Base-by-base conservation (phyloP, 2,329 filamentous ascomycete genomes). In the Lasiodiplodia gonubiensis region DNA sequence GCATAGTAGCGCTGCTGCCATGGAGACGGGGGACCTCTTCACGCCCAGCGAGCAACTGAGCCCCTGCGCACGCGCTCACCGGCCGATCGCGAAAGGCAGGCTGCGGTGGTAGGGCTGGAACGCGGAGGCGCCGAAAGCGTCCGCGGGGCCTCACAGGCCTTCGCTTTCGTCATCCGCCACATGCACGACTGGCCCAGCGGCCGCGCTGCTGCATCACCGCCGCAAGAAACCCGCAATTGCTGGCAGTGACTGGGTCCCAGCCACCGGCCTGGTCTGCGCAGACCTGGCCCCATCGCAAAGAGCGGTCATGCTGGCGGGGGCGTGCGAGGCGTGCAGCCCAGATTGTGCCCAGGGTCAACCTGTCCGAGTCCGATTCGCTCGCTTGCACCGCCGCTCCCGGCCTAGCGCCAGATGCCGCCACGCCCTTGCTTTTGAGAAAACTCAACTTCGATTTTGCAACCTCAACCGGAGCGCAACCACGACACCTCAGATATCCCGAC, bases 401-500 rank as follows among this genome's bases (percentile, higher is more conserved):
- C 11, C 57, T 67, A 67, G 66, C 37, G 23, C 25, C 23, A 16
- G 16, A 23, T 21, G n/a, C 18, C n/a, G 42, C 7, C 14, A 18
- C 42, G 42, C 42, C 27, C 55, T 39, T 25, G 46, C 21, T 12
- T 27, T 70, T 68, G 52, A 69, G 69, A 68, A 68, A 68, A 69
- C 59, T 51, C 39, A 11, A 16, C 27, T 4, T 46, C 59, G 27
- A 42, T 37, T 35, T 61, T 61, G 42, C 59, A 61, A 35, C 59
- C 53, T 69, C 69, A 71, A 74, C 75, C 76, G 75, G 74, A 77
- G 73, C 74, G 73, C 73, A 76, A 74, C 75, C 75, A 77, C 69
- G 59, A 68, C 35, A 27, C 72, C 68, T 69, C 71, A 72, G 71
- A 73, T 74, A 75, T 71, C 69, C 66, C 66, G 66, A 70, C 68